Conservation (phyloP, 306 rosid species). For the Cucurbita maxima region DNA sequence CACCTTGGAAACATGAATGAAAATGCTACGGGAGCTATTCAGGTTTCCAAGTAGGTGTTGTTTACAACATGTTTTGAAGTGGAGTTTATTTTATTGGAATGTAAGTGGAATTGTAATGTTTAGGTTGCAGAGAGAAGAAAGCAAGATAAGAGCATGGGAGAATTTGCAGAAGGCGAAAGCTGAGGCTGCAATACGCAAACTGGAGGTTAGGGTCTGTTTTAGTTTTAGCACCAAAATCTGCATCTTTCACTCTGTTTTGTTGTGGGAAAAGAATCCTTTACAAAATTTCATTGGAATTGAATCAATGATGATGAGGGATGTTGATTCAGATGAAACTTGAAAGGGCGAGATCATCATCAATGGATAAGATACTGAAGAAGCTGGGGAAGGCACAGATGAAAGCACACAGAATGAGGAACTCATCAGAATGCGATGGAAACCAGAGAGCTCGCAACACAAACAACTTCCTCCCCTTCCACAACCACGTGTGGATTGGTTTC, state of each 20-base stretch:
- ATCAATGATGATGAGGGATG: background rate
- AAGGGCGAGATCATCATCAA: constrained; percentile 60
- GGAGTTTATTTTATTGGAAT: background rate
- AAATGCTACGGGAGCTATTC: constrained; percentile 24
- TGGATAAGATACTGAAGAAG: constrained; percentile 67
- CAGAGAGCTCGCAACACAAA: constrained; percentile 6
- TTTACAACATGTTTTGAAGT: background rate
- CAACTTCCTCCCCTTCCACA: constrained; percentile 6
- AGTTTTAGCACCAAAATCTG: background rate
- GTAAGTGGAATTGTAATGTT: background rate
- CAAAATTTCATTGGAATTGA: background rate
- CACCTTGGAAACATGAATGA: constrained; percentile 19
- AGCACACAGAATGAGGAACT: constrained; percentile 64
- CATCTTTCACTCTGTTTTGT: background rate
- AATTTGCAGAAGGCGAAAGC: constrained; percentile 80
- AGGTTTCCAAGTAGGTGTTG: constrained; percentile 41
- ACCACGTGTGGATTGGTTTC: constrained; percentile 9
- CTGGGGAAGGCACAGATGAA: constrained; percentile 55
- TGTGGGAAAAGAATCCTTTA: background rate
- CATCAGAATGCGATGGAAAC: constrained; percentile 6
- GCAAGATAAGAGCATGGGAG: constrained; percentile 86
- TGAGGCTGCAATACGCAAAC: constrained; percentile 67
- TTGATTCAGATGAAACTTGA: constrained; percentile 68
- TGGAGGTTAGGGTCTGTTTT: constrained; percentile 38
- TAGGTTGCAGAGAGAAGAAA: constrained; percentile 71